Conservation (phyloP, 768 basidiomycete genomes). For the Harrya chromipes region DNA sequence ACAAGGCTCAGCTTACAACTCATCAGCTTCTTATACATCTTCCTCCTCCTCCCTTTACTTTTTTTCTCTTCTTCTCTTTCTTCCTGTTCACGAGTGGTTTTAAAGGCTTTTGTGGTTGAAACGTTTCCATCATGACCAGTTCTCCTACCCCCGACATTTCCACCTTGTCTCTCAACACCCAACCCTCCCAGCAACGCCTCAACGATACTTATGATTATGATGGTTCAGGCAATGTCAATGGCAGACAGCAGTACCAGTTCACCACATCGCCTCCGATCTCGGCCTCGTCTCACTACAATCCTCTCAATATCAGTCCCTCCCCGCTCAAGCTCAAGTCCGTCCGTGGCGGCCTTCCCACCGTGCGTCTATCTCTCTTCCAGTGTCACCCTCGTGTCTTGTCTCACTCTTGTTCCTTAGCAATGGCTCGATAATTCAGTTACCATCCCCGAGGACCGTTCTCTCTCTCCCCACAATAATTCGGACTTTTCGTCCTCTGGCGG, state of each 20-base stretch:
- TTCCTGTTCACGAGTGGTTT: slow-evolving; percentile 19
- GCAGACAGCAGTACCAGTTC: slow-evolving; percentile 68
- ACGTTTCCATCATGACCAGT: slow-evolving; percentile 61
- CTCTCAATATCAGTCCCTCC: slow-evolving; percentile 59
- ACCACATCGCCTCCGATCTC: slow-evolving; percentile 58
- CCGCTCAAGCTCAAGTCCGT: slow-evolving; percentile 71
- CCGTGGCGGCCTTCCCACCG: slow-evolving; percentile 71
- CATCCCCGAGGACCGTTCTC: slow-evolving; percentile 67
- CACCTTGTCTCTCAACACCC: slow-evolving; percentile 65
- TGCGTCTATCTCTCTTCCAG: slow-evolving; percentile 37
- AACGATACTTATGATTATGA: slow-evolving; percentile 87
- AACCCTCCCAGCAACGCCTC: slow-evolving; percentile 69
- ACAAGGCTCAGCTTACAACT: slow-evolving; percentile 5
- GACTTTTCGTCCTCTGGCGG: slow-evolving; percentile 87
- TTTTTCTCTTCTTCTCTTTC: slow-evolving; percentile 26
- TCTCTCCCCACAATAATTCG: slow-evolving; percentile 84
- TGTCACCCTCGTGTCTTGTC: slow-evolving; percentile 21
- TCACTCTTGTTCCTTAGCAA: slow-evolving; percentile 52
- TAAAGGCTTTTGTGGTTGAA: neutral
- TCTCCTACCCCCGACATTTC: slow-evolving; percentile 77
- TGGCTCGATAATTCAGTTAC: slow-evolving; percentile 68
- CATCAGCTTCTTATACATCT: neutral
- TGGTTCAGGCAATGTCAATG: slow-evolving; percentile 45
- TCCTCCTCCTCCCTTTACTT: slow-evolving; percentile 27
- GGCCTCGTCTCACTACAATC: slow-evolving; percentile 46